Base-by-base conservation (phyloP, 441 rosid genomes). In the Croton setiger region DNA sequence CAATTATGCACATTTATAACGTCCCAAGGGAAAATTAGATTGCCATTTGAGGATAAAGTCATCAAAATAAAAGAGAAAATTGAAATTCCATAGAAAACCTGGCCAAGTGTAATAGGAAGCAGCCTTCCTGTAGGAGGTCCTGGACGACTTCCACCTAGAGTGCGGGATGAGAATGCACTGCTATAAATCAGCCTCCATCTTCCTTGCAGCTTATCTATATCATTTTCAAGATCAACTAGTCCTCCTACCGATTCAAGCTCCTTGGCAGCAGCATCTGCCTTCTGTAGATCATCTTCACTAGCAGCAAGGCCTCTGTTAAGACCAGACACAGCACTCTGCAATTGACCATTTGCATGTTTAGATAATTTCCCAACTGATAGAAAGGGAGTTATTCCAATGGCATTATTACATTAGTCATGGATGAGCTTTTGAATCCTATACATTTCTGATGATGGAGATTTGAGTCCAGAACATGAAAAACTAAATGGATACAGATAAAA, bases 281-380 rank as follows among this genome's bases (percentile, higher is more conserved):
- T 87, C 71, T 69, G 64, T 56, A 87, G 74, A 74, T 91, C 96
- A 60, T 84, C 91, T 44, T 73, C 75, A 39, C 72, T 85, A 3
- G 95, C 96, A 74, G 86, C 89, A 37, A 93, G 95, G 67, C 96
- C 97, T 83, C 89, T 89, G 79, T 93, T 91, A 20, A 93, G 78
- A 65, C 98, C 96, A 55, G 93, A 88, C 44, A 93, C 93, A 62
- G 72, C 74, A 79, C 88, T 79, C 97, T 91, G 79, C 83, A 79
- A 67, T 62, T 63, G 49, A 64, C 41, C 41, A 69, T 49, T 35
- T 54, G 37, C 14, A 63, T 56, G n/a, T 60, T 31, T 20, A 9
- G 31, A 53, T 53, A 53, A 21, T 13, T 53, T 21, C 57, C 57
- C 57, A 53, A 53, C 20, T 3, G 33, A 53, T 9, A 53, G 27